Base-by-base conservation (phyloP, 331 rosid genomes). In the Quercus tomentella region DNA sequence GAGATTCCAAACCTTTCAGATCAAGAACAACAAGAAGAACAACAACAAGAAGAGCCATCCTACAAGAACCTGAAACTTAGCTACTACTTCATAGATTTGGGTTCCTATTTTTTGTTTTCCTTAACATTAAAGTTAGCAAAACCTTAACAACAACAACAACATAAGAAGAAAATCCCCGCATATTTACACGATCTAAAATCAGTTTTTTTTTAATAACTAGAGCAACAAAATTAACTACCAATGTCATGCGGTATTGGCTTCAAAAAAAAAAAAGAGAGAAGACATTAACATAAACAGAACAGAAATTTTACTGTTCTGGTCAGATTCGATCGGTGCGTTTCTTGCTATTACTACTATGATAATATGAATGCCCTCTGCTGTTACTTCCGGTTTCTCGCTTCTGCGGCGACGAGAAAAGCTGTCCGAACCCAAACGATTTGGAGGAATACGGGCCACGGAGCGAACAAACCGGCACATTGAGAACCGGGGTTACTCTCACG, bases 381-480 rank as follows among this genome's bases (percentile, higher is more conserved):
- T 75, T 79, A 30, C 79, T 76, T 22, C 74, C 79, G 21, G 9
- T 66, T 16, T 93, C 97, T 49, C 82, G 88, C 78, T 93, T 95
- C 89, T 91, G 98, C 49, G 88, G 97, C 1, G 93, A 86, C 0
- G 98, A 86, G 72, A 96, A 96, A 2, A 93, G 88, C 67, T 88
- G 99, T 0, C 99, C 96, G 61, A 96, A 91, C 45, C 94, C 98
- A 26, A 96, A 93, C 16, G 98, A 79, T 73, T 94, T 94, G 0
- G 97, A 91, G 1, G 97, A 82, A 14, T 49, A 49, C 16, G 54
- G 54, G 2, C 94, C 99, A 2, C 96, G 83, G 1, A 93, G 88
- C 0, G 99, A 91, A 56, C 97, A 91, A 33, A 96, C 98, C 12
- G 99, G 99, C 14, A 96, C 97, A 72, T 96, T 93, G 22, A 96